Evolutionary conservation across 495 filamentous ascomycete genomes (phyloP).

Genomic region (Annulohypoxylon maeteangense): DNA sequence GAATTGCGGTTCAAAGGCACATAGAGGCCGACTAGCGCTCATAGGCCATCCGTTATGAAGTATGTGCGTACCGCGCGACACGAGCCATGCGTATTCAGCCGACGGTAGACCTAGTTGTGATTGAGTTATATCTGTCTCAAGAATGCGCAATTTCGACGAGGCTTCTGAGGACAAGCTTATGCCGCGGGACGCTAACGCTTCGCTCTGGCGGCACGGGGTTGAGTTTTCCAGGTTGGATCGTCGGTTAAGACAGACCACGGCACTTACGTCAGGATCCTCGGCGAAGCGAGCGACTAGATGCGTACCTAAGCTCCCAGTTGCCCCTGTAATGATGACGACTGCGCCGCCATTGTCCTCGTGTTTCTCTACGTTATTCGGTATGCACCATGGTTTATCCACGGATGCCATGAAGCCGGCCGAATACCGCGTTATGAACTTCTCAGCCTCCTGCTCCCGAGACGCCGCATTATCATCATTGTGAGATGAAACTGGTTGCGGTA

Average conservation of each 20-base stretch:
- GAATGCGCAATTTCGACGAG: conserved; percentile 53
- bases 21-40: conserved; percentile 57
- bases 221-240: conserved; percentile 3
- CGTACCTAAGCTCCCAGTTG: conserved; percentile 57
- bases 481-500: neutral
- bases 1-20: conserved; percentile 63
- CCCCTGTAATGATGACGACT: conserved; percentile 55
- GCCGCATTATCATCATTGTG: neutral
- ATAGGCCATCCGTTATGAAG: conserved; percentile 70
- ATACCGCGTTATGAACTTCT: neutral
- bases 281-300: conserved; percentile 55
- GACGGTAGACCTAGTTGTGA: conserved; percentile 57
- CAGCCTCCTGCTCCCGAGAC: conserved; percentile 2
- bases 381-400: neutral
- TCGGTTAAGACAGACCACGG: conserved; percentile 62
- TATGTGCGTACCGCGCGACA: conserved; percentile 67
- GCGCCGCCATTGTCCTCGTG: neutral
- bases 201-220: conserved; percentile 46
- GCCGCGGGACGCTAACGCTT: conserved; percentile 47
- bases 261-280: conserved; percentile 42
- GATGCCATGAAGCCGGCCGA: neutral
- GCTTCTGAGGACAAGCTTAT: conserved; percentile 43
- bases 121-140: conserved; percentile 58
- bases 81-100: conserved; percentile 48
- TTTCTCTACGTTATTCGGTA: neutral